These are phyloP conservation scores for Lachancea meyersii DNA, from an alignment of 805 yeast species.

Conservation along the genomic window DNA sequence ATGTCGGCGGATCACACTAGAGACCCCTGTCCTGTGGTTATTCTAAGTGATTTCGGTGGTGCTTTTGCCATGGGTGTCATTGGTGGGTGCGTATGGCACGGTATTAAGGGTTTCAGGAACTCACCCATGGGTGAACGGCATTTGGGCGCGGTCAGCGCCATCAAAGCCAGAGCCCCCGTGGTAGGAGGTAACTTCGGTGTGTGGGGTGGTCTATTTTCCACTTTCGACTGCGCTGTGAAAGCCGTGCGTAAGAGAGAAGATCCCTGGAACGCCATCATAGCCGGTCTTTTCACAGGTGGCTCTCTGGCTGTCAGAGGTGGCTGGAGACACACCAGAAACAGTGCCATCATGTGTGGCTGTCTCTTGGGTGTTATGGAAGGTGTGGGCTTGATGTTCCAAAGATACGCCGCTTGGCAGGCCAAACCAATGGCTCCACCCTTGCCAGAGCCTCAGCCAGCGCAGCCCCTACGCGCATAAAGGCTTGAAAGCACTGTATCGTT, in stretches of 20 bases:
- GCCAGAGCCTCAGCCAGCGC: conserved; percentile 40
- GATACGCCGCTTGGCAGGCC: conserved; percentile 80
- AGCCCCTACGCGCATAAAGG: conserved; percentile 25
- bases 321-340: conserved; percentile 91
- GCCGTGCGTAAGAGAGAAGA: conserved; percentile 96
- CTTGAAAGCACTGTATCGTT: background rate
- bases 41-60: conserved; percentile 95
- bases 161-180: conserved; percentile 95
- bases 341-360: conserved; percentile 97
- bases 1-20: conserved; percentile 97
- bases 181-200: conserved; percentile 99
- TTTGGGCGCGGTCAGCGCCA: conserved; percentile 80
- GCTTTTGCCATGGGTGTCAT: conserved; percentile 99
- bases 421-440: conserved; percentile 60
- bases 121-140: conserved; percentile 96
- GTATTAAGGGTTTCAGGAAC: conserved; percentile 96
- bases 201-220: conserved; percentile 98
- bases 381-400: conserved; percentile 92
- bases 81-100: conserved; percentile 99
- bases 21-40: conserved; percentile 98
- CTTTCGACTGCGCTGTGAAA: conserved; percentile 92
- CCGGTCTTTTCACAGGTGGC: conserved; percentile 98
- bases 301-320: conserved; percentile 98
- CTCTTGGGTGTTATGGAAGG: conserved; percentile 95
- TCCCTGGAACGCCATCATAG: conserved; percentile 96